A percentile compares a stretch with the other conserved stretches of the same genome.
Conservation (phyloP, 371 early-diverging fungal genomes). For the Actinomucor elegans region DNA sequence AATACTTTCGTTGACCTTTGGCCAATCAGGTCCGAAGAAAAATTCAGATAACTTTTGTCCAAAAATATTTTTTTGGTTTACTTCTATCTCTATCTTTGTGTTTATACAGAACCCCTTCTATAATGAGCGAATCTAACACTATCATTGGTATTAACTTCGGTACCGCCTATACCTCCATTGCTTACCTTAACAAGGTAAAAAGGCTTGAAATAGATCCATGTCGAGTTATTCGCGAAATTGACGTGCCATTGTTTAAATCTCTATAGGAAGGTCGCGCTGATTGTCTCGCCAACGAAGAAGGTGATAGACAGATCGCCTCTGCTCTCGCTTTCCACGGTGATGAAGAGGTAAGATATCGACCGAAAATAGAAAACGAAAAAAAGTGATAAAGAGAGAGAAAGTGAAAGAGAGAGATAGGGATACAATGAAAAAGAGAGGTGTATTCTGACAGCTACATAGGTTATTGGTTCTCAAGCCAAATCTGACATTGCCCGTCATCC, state of each 20-base stretch:
- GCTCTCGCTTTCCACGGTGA: slow-evolving; percentile 90
- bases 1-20: background rate
- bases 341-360: slow-evolving; percentile 64
- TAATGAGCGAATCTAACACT: slow-evolving; percentile 40
- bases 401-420: background rate
- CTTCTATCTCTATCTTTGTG: slow-evolving; percentile 4
- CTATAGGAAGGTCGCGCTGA: slow-evolving; percentile 79
- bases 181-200: slow-evolving; percentile 77
- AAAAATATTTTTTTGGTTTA: slow-evolving; percentile 10
- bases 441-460: slow-evolving; percentile 37
- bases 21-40: background rate
- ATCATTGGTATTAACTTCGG: slow-evolving; percentile 90
- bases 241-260: slow-evolving; percentile 48
- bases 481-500: slow-evolving; percentile 88
- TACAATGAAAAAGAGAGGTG: background rate
- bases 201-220: background rate
- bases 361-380: background rate
- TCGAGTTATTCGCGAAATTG: too few species aligned
- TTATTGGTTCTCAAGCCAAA: slow-evolving; percentile 92
- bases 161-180: slow-evolving; percentile 86
- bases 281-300: slow-evolving; percentile 97
- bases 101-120: slow-evolving; percentile 1
- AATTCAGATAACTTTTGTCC: background rate
- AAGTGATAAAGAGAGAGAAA: too few species aligned
- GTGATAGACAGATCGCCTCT: slow-evolving; percentile 93